These are phyloP conservation scores for Erigeron philadelphicus DNA, from an alignment of 140 eudicot genomes.

Conservation along the genomic window DNA sequence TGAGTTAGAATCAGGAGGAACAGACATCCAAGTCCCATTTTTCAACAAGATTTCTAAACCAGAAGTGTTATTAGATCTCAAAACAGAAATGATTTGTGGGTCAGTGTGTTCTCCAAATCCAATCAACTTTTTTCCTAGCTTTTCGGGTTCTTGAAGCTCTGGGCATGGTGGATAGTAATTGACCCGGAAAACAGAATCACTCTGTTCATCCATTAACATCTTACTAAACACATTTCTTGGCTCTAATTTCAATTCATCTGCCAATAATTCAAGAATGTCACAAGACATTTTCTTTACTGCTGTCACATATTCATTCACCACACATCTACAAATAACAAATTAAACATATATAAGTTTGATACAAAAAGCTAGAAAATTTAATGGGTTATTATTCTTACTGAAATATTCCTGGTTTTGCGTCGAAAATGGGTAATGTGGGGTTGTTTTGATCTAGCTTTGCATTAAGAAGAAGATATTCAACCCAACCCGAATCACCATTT, in stretches of 20 bases:
- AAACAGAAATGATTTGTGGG: constrained; percentile 69
- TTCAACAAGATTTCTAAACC: constrained; percentile 55
- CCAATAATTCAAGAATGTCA: constrained; percentile 52
- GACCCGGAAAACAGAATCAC: constrained; percentile 54
- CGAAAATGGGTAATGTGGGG: constrained; percentile 16
- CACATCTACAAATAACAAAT: constrained; percentile 27
- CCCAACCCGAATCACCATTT: constrained; percentile 64
- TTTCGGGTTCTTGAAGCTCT: constrained; percentile 15
- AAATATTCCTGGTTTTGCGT: constrained; percentile 24
- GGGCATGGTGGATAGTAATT: constrained; percentile 65
- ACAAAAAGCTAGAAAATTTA: too few relatives aligned
- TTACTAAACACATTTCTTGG: constrained; percentile 45
- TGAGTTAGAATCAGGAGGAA: constrained; percentile 55
- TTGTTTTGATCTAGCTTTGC: constrained; percentile 13
- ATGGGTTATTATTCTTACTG: constrained; percentile 28
- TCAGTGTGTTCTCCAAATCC: constrained; percentile 82
- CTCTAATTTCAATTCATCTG: constrained; percentile 42
- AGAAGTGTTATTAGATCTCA: constrained; percentile 52
- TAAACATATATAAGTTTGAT: background rate
- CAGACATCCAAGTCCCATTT: constrained; percentile 62
- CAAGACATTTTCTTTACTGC: constrained; percentile 41
- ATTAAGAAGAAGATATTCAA: constrained; percentile 59
- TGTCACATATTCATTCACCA: constrained; percentile 42
- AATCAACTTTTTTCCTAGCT: constrained; percentile 5
- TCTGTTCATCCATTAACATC: constrained; percentile 50